Evolutionary conservation across 352 stramenopile genomes (phyloP), one percentile per base, ranked within the genome.

Genomic region (Globisporangium nagaii): DNA sequence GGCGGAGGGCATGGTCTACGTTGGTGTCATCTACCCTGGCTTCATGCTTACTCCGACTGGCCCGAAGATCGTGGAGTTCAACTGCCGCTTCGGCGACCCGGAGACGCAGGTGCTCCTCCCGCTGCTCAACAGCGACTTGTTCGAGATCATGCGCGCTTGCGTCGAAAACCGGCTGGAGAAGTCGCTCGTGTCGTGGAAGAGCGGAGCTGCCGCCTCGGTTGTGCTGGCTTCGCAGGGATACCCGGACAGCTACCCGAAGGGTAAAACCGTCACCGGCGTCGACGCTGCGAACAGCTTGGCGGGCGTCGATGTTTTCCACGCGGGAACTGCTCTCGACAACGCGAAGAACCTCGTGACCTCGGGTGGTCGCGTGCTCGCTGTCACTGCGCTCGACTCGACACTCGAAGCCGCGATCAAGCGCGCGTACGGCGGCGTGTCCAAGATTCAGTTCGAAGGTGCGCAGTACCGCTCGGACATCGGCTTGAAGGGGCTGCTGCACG

Each of bases 51-150:
- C 83, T 30, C 75, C 73, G 3, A 80, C 49, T 1, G 87, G 85
- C 15, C 95, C 96, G 4, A 97, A 97, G 64, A 94, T 99, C 27
- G 85, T 99, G 17, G 98, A 99, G 86, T 99, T 97, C 71, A 99
- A 99, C 77, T 99, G 96, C 66, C 92, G 97, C 53, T 99, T 99
- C 61, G 97, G 97, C 55, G 97, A 99, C 72, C 97, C 97, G 12
- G 97, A 99, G 80, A 99, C 97, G 1, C 94, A 99, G 58, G 96
- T 99, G 28, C 65, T 99, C 32, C 81, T 99, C 40, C 97, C 97
- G 30, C 80, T 99, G 22, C 81, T 99, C 37, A 85, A 98, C 66
- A 98, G 86, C 37, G 97, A 99, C 64, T 73, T 99, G 44, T 99
- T 98, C 58, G 96, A 99, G 73, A 88, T 99, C 51, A 96, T 99